Evolutionary conservation across 495 filamentous ascomycete species (phyloP), one percentile per base, ranked within the genome.

Genomic region (Aspergillus conjunctus): DNA sequence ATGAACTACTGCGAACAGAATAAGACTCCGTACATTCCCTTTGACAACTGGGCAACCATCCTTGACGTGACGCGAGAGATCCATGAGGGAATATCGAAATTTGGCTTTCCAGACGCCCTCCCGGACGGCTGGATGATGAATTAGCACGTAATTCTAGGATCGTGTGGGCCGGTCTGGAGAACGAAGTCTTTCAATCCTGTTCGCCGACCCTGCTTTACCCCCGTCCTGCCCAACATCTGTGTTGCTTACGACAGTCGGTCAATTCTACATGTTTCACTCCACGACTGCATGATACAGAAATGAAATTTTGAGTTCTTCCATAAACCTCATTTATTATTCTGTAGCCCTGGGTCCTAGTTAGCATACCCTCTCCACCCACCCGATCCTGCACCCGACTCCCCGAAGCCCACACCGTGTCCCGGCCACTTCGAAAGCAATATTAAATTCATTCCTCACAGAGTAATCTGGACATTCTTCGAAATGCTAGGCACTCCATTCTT

Each of bases 1-100:
- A 80, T 92, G 45, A 83, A 74, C 1, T 92, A 88, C 67, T 91
- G 89, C 66, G 85, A 88, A 56, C 81, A 78, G 26, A 80, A 90
- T 69, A 78, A 84, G 9, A 81, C 91, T 15, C 88, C 88, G 0
- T 93, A 91, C 71, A 87, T 85, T 3, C 78, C 83, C 5, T 92
- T 93, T 66, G 74, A 86, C 58, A 81, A 88, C 71, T 93, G 89
- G 79, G 75, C 73, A 6, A 77, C 82, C 3, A 93, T 92, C 63
- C 77, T 87, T 31, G 78, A 77, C 30, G 85, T 83, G 8, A 84
- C 87, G 33, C 85, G 87, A 66, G 83, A 85, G 56, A 88, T 93
- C 63, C 80, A 57, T 17, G 22, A 45, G 45, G 39, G 41, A 17
- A 57, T 48, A 48, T 17, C 20, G 26, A 57, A 48, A 6, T 21